Conservation (phyloP, 2,329 filamentous ascomycete species). For the Fusarium albosuccineum region DNA sequence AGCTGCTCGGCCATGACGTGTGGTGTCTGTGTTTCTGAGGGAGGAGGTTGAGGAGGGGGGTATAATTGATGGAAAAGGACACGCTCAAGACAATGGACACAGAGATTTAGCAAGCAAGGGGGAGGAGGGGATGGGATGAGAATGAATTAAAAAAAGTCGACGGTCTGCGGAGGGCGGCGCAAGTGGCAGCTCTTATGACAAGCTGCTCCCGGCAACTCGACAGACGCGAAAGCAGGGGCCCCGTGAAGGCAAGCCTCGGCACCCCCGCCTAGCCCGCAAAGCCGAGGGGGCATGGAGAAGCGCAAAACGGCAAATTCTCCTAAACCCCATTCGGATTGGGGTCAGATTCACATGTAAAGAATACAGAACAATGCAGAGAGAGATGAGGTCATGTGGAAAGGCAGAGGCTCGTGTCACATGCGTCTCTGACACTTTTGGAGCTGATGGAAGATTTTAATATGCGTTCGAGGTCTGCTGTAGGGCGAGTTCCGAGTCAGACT, state of each 20-base stretch:
- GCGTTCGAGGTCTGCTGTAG: neutral
- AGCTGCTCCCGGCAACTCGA: slow-evolving; percentile 41
- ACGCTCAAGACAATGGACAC: slow-evolving; percentile 33
- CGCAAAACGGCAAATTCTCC: slow-evolving; percentile 18
- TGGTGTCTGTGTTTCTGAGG: slow-evolving; percentile 32
- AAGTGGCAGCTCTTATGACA: slow-evolving; percentile 44
- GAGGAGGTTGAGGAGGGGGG: slow-evolving; percentile 4
- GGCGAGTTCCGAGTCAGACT: neutral
- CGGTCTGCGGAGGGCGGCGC: slow-evolving; percentile 28
- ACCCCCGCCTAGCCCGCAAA: no score
- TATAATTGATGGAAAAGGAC: slow-evolving; percentile 24
- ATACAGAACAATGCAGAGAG: slow-evolving; percentile 7
- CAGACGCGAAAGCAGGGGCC: slow-evolving; percentile 24
- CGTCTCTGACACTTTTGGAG: neutral
- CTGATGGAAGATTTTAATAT: slow-evolving; percentile 1
- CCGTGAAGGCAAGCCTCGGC: slow-evolving; percentile 48
- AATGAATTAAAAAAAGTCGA: neutral
- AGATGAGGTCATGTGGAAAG: slow-evolving; percentile 48
- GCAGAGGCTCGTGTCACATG: slow-evolving; percentile 37
- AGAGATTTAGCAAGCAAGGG: slow-evolving; percentile 3
- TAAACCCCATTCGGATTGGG: slow-evolving; percentile 41
- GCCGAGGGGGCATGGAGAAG: no score
- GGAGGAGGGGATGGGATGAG: neutral
- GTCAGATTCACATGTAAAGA: slow-evolving; percentile 48
- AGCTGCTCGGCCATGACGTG: slow-evolving; percentile 74